phyloP scores from a whole-genome alignment of 2,329 filamentous ascomycete species.

The Stenocarpella maydis region DNA sequence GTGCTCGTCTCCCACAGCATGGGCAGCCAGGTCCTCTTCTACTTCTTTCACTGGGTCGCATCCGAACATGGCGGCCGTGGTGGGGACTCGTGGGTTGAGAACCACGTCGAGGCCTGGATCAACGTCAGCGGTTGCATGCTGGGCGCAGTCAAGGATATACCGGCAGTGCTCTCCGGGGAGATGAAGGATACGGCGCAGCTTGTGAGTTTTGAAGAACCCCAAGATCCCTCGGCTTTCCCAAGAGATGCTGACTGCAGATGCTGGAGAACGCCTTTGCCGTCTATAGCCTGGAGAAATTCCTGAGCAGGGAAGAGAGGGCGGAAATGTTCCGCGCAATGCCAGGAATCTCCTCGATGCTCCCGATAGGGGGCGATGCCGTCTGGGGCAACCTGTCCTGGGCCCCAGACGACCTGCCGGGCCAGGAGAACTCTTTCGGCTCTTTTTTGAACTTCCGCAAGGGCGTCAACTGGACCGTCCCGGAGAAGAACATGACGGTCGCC shows the following conservation, averaged over 20 bases:
- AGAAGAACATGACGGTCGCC: conserved; percentile 81
- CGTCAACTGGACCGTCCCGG: conserved; percentile 69
- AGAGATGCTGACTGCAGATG: conserved; percentile 22
- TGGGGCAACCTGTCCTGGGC: conserved; percentile 92
- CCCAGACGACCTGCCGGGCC: conserved; percentile 82
- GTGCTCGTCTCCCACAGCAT: conserved; percentile 94
- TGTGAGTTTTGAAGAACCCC: not conserved
- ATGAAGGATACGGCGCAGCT: conserved; percentile 99
- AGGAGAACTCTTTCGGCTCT: conserved; percentile 78
- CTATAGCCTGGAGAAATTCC: conserved; percentile 94
- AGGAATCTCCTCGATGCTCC: conserved; percentile 94
- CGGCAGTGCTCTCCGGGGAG: conserved; percentile 91
- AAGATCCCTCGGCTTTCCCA: not conserved
- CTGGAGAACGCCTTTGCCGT: conserved; percentile 84
- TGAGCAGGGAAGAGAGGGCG: conserved; percentile 87
- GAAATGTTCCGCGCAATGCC: conserved; percentile 98
- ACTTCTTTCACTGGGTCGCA: conserved; percentile 81
- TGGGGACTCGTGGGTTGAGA: conserved; percentile 88
- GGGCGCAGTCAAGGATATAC: conserved; percentile 88
- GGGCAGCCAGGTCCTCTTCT: conserved; percentile 94
- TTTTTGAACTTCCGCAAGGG: conserved; percentile 82
- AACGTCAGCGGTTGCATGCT: conserved; percentile 99
- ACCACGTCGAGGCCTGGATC: conserved; percentile 92
- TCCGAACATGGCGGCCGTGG: conserved; percentile 79
- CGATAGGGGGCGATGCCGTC: conserved; percentile 90